A percentile compares a stretch with the other conserved stretches of the same genome.
Conservation (phyloP, 73 alveolate genomes). For the Tetrahymena malaccensis region DNA sequence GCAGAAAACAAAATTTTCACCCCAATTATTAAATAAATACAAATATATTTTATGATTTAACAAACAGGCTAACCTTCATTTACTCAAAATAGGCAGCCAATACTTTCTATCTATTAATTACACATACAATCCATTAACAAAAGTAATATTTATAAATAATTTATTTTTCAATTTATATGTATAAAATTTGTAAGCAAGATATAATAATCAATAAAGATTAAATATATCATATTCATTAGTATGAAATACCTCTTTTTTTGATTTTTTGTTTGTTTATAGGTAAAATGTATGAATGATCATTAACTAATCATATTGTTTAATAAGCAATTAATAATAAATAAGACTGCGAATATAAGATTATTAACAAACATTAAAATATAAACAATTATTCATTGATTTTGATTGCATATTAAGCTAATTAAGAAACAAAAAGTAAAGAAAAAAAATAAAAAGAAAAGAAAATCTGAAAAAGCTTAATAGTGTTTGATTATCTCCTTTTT, state of each 20-base stretch:
- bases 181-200: background rate
- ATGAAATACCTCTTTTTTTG: background rate
- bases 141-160: no score
- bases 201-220: no score
- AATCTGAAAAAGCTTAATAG: background rate
- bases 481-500: background rate
- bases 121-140: background rate
- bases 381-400: background rate
- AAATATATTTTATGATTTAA: no score
- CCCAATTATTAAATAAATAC: background rate
- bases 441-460: background rate
- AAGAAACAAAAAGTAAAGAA: background rate
- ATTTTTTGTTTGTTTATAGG: background rate
- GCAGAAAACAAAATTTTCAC: background rate
- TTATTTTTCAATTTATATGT: no score
- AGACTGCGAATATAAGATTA: background rate
- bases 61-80: background rate
- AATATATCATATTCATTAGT: no score
- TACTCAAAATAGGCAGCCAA: background rate
- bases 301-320: no score
- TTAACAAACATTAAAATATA: background rate
- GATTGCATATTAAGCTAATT: background rate
- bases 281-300: background rate
- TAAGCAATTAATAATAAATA: no score
- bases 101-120: background rate